phyloP scores from a whole-genome alignment of 805 yeast species.

The Ogataea saltuana region DNA sequence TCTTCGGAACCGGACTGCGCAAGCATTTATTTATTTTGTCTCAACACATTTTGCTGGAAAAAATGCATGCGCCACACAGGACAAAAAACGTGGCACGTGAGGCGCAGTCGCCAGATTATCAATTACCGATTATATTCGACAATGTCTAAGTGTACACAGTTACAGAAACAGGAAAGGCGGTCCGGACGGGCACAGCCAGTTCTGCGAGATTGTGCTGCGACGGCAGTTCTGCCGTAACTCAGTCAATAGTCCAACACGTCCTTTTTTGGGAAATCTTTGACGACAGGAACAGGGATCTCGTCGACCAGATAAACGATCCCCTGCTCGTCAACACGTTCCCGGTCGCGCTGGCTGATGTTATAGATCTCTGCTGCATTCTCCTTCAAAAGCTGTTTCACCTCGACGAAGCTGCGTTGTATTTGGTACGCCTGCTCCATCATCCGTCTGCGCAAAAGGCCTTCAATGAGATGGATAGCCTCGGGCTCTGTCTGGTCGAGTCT shows the following conservation, averaged over 20 bases:
- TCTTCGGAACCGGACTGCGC: too few relatives aligned
- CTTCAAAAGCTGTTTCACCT: conserved; percentile 53
- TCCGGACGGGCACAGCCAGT: too few relatives aligned
- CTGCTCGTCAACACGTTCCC: conserved; percentile 86
- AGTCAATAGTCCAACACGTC: conserved; percentile 56
- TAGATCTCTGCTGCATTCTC: conserved; percentile 76
- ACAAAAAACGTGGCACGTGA: too few relatives aligned
- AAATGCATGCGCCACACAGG: too few relatives aligned
- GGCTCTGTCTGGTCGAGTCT: conserved; percentile 71
- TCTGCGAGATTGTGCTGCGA: background rate
- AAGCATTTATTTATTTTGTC: too few relatives aligned
- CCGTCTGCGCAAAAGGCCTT: conserved; percentile 69
- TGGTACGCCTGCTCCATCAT: conserved; percentile 80
- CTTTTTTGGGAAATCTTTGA: conserved; percentile 61
- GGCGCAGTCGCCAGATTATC: too few relatives aligned
- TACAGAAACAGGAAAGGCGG: background rate
- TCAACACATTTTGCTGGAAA: too few relatives aligned
- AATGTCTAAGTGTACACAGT: too few relatives aligned
- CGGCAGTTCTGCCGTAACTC: background rate
- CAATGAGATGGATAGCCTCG: conserved; percentile 74
- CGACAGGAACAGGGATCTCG: conserved; percentile 70
- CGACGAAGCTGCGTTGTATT: conserved; percentile 67
- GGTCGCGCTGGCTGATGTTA: conserved; percentile 76
- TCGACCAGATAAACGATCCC: conserved; percentile 80
- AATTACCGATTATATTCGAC: too few relatives aligned